These are phyloP conservation scores for Blastocrithidia nonstop DNA, from an alignment of 208 protist species.

Conservation along the genomic window DNA sequence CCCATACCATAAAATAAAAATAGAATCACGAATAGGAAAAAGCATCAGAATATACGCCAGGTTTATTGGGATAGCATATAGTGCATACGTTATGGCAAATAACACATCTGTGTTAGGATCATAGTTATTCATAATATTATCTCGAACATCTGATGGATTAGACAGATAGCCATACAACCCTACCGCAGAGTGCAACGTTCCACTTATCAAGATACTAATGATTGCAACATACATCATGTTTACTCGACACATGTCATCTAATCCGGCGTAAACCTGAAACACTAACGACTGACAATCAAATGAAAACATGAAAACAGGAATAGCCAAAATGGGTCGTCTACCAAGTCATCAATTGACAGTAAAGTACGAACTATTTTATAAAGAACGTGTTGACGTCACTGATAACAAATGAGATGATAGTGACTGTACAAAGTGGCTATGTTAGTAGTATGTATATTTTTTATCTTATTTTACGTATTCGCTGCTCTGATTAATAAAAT, in stretches of 20 bases:
- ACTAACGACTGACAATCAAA: conserved; percentile 71
- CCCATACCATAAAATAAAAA: conserved; percentile 69
- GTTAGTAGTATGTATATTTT: no score
- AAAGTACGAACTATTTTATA: background rate
- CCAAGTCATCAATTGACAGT: conserved; percentile 22
- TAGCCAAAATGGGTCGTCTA: conserved; percentile 18
- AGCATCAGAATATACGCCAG: conserved; percentile 48
- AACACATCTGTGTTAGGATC: conserved; percentile 38
- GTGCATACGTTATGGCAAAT: conserved; percentile 34
- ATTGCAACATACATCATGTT: conserved; percentile 47
- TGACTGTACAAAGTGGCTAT: no score
- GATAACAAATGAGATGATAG: no score
- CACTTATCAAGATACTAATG: conserved; percentile 24
- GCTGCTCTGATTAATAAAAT: no score
- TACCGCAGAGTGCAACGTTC: conserved; percentile 38
- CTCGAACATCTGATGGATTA: conserved; percentile 28
- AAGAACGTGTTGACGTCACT: background rate
- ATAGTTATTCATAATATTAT: conserved; percentile 72
- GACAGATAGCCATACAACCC: conserved; percentile 63
- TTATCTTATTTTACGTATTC: no score
- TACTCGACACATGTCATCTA: conserved; percentile 34
- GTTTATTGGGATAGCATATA: conserved; percentile 44
- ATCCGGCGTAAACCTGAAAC: conserved; percentile 55
- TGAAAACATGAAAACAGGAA: conserved; percentile 75
- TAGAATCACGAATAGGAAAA: conserved; percentile 58